Evolutionary conservation across 331 rosid species (phyloP).

Genomic region (Phaseolus coccineus): DNA sequence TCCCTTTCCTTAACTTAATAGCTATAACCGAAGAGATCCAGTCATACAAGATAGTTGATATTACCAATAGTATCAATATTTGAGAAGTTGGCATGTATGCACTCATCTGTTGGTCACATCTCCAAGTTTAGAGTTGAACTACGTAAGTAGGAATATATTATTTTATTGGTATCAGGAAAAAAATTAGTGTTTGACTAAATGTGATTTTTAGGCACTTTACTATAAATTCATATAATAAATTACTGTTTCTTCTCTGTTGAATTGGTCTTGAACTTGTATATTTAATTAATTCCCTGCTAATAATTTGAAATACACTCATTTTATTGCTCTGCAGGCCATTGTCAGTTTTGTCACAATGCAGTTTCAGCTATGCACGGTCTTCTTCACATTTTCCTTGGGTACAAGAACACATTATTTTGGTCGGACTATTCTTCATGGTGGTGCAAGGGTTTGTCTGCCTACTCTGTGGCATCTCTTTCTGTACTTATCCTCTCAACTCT

Average conservation of each 20-base stretch:
- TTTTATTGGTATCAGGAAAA: too few relatives aligned
- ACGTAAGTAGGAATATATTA: too few relatives aligned
- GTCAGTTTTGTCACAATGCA: slow-evolving; percentile 94
- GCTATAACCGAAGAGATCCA: background rate
- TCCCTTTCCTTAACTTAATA: background rate
- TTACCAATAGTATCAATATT: slow-evolving; percentile 3
- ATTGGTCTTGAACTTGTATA: slow-evolving; percentile 4
- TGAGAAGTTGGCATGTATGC: background rate
- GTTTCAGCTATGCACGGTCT: slow-evolving; percentile 90
- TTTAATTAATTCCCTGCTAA: slow-evolving; percentile 9
- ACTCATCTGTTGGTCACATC: background rate
- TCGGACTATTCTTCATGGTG: slow-evolving; percentile 98
- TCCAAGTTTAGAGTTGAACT: background rate
- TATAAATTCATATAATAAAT: background rate
- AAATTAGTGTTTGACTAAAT: too few relatives aligned
- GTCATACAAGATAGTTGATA: slow-evolving; percentile 13
- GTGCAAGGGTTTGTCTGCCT: slow-evolving; percentile 84
- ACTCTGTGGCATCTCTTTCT: slow-evolving; percentile 25
- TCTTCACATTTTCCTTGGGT: slow-evolving; percentile 94
- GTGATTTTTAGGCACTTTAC: background rate
- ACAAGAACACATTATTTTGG: slow-evolving; percentile 96
- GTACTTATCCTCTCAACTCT: slow-evolving; percentile 10
- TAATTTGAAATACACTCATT: background rate
- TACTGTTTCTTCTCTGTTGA: slow-evolving; percentile 7
- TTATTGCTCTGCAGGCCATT: slow-evolving; percentile 74